phyloP scores from a whole-genome alignment of 2,329 filamentous ascomycete species.

The Neofusicoccum kwambonambiense region DNA sequence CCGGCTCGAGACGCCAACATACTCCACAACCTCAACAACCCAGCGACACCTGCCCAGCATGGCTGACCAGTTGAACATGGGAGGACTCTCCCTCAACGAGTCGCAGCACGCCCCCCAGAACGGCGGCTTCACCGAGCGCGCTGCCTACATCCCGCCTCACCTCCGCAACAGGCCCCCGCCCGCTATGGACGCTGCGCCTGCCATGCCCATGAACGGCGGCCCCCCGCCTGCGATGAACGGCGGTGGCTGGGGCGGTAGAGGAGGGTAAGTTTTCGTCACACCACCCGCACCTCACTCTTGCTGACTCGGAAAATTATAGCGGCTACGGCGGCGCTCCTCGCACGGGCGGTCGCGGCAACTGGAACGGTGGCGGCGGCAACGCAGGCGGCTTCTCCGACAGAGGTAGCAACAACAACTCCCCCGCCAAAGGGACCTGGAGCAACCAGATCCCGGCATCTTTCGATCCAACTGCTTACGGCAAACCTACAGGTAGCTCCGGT shows the following conservation, averaged over 20 bases:
- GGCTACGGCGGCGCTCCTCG: conserved; percentile 39
- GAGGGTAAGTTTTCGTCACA: conserved; percentile 12
- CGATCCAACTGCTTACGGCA: conserved; percentile 64
- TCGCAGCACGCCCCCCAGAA: conserved; percentile 57
- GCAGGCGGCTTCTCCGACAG: conserved; percentile 54
- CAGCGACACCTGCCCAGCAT: conserved; percentile 50
- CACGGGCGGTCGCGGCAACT: conserved; percentile 45
- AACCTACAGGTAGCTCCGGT: conserved; percentile 48
- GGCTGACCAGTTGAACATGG: conserved; percentile 84
- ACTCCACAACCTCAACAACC: background rate
- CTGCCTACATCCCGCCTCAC: conserved; percentile 82
- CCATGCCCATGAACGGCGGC: conserved; percentile 53
- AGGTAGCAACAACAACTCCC: conserved; percentile 33
- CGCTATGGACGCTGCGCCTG: conserved; percentile 41
- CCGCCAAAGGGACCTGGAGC: conserved; percentile 42
- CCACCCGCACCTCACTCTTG: background rate
- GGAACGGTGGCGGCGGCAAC: conserved; percentile 43
- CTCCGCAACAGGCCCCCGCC: conserved; percentile 56
- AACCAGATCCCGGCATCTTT: conserved; percentile 49
- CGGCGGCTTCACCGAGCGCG: conserved; percentile 55
- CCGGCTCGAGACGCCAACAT: background rate
- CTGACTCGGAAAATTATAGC: background rate
- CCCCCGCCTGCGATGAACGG: background rate
- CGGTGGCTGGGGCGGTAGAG: conserved; percentile 17
- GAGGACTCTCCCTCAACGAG: conserved; percentile 68